Conservation (phyloP, 139 green algal species). For the Eudorina sp. region DNA sequence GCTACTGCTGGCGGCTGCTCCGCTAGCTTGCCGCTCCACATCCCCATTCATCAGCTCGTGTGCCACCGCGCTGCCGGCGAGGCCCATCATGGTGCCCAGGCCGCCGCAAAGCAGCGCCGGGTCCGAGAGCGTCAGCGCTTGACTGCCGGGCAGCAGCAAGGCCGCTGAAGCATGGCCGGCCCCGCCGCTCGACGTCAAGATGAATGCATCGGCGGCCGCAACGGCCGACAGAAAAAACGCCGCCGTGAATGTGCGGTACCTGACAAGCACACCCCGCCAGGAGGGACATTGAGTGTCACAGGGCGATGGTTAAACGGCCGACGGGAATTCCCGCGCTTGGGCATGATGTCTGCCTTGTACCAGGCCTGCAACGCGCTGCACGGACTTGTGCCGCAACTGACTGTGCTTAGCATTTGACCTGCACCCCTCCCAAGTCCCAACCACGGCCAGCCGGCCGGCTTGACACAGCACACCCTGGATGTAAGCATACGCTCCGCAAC, state of each 20-base stretch:
- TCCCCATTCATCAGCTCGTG: conserved; percentile 28
- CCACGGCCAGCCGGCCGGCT: too few species aligned
- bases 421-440: too few species aligned
- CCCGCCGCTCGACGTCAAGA: not conserved
- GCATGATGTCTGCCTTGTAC: too few species aligned
- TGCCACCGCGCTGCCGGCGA: conserved; percentile 1
- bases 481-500: too few species aligned
- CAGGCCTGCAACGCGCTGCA: too few species aligned
- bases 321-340: too few species aligned
- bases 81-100: not conserved
- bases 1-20: not conserved
- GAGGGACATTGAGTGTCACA: too few species aligned
- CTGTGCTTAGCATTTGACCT: too few species aligned
- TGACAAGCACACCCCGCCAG: too few species aligned
- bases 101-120: not conserved
- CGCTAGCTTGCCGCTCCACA: conserved; percentile 19
- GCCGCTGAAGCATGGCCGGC: not conserved
- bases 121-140: not conserved
- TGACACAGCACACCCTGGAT: too few species aligned
- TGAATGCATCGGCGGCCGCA: not conserved
- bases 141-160: not conserved
- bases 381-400: too few species aligned
- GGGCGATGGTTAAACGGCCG: too few species aligned
- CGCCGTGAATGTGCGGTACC: conserved; percentile 29
- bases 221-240: not conserved